Conservation (phyloP, 176 grass and related monocot species). For the sorghum (Sorghum bicolor) region Sorghum_bicolor_NCBIv3 NC_012873.2:1617501-1618000, state of each 20-base stretch:
- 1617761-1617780: conserved; percentile 57
- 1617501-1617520: background rate
- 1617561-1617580: background rate
- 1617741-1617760: background rate
- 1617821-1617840: conserved; percentile 60
- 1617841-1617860: conserved; percentile 2
- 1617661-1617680: conserved; percentile 5
- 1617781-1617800: conserved; percentile 93
- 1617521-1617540: background rate
- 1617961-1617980: conserved; percentile 74
- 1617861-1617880: background rate
- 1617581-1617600: background rate
- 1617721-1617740: background rate
- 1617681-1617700: background rate
- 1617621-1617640: background rate
- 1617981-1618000: conserved; percentile 96
- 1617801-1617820: conserved; percentile 65
- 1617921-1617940: conserved; percentile 65
- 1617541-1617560: background rate
- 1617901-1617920: conserved; percentile 58
- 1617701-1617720: background rate
- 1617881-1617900: background rate
- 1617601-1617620: background rate
- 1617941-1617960: conserved; percentile 62
- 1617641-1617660: background rate